A percentile compares a stretch with the other conserved stretches of the same genome.
These are phyloP conservation scores for Penicillium robsamsonii DNA, from an alignment of 495 filamentous ascomycete species.

Conservation along the genomic window DNA sequence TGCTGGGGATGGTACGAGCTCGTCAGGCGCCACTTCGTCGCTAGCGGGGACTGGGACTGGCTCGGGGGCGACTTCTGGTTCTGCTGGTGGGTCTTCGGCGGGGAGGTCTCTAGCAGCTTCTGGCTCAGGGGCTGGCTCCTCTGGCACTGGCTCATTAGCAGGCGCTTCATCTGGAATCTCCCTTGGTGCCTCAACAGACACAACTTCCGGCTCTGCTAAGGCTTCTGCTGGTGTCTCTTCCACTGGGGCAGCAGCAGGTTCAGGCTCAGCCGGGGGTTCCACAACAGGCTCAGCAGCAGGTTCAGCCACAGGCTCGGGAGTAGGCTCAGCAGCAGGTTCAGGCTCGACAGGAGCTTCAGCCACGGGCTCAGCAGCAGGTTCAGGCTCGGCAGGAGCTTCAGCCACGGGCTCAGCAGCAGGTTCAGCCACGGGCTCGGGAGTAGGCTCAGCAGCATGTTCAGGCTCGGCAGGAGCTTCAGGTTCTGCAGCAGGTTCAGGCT, in stretches of 20 bases:
- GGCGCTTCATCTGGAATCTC: constrained; percentile 6
- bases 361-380: neutral
- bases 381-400: constrained; percentile 9
- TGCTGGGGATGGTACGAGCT: constrained; percentile 13
- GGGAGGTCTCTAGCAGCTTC: constrained; percentile 16
- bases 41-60: constrained; percentile 11
- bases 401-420: constrained; percentile 6
- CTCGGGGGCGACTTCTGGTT: constrained; percentile 6
- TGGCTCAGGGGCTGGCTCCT: constrained; percentile 5
- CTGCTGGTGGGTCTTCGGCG: constrained; percentile 17
- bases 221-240: constrained; percentile 16
- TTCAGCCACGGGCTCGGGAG: neutral
- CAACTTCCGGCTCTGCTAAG: constrained; percentile 13
- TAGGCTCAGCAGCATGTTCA: neutral
- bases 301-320: constrained; percentile 2
- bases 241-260: constrained; percentile 9
- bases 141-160: constrained; percentile 9
- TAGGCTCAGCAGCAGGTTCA: constrained; percentile 1
- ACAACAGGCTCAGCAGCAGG: neutral
- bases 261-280: neutral
- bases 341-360: neutral
- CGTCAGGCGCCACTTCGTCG: constrained; percentile 14
- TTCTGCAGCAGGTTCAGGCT: neutral
- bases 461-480: constrained; percentile 10
- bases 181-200: constrained; percentile 12